Conservation (phyloP, 805 yeast genomes). For the Metschnikowia drakensbergensis region DNA sequence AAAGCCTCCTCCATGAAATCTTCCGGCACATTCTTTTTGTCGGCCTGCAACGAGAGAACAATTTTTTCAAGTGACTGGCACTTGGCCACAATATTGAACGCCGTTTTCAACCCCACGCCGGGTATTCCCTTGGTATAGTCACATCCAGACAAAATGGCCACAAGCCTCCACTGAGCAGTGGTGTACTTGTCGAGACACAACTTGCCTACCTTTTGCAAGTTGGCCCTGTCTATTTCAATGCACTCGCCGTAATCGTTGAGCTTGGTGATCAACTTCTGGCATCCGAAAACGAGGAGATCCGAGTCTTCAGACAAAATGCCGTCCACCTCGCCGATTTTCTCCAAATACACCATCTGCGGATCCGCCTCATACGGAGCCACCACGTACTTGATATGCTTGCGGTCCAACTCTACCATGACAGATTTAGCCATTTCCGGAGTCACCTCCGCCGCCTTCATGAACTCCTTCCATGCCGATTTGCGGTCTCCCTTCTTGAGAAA, state of each 20-base stretch:
- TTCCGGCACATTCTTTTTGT: constrained; percentile 58
- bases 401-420: constrained; percentile 66
- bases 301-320: constrained; percentile 94
- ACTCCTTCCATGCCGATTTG: constrained; percentile 62
- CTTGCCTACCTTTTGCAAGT: constrained; percentile 47
- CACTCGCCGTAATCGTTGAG: constrained; percentile 72
- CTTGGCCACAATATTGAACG: constrained; percentile 56
- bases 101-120: constrained; percentile 76
- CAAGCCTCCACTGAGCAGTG: constrained; percentile 58
- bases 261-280: constrained; percentile 71
- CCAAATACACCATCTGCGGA: constrained; percentile 91
- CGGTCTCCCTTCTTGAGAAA: constrained; percentile 50
- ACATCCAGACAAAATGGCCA: constrained; percentile 93
- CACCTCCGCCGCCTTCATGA: constrained; percentile 77
- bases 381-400: constrained; percentile 56
- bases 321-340: constrained; percentile 66
- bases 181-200: constrained; percentile 50
- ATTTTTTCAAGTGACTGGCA: constrained; percentile 52
- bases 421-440: constrained; percentile 90
- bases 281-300: constrained; percentile 87
- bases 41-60: constrained; percentile 52
- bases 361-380: constrained; percentile 99
- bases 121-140: constrained; percentile 89
- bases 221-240: constrained; percentile 58
- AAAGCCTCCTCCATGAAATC: constrained; percentile 57